A percentile compares a stretch with the other conserved stretches of the same genome.
phyloP scores from a whole-genome alignment of 495 filamentous ascomycete species.

The Cairneyella variabilis region DNA sequence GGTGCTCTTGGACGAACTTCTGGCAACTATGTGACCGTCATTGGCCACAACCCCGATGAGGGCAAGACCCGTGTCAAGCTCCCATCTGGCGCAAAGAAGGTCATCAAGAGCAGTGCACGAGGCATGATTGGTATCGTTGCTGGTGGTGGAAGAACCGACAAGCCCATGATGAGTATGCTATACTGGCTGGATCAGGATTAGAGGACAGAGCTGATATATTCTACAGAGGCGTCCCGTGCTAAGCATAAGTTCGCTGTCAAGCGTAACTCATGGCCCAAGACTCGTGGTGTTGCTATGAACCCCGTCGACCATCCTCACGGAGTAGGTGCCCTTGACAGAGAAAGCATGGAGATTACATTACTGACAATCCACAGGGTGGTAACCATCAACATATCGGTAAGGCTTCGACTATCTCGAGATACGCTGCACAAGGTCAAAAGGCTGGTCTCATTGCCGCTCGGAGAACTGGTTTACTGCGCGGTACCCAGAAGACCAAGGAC shows the following conservation, averaged over 20 bases:
- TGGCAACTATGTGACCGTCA: slow-evolving; percentile 98
- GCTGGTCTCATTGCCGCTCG: slow-evolving; percentile 99
- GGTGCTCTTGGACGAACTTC: slow-evolving; percentile 93
- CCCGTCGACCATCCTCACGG: slow-evolving; percentile 99
- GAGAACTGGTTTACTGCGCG: slow-evolving; percentile 97
- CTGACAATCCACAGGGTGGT: slow-evolving; percentile 61
- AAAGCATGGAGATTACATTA: background rate
- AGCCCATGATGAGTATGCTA: slow-evolving; percentile 83
- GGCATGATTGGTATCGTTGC: slow-evolving; percentile 99
- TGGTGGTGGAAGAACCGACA: slow-evolving; percentile 98
- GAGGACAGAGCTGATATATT: slow-evolving; percentile 15
- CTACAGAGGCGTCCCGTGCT: slow-evolving; percentile 86
- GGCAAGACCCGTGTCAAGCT: slow-evolving; percentile 99
- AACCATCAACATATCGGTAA: slow-evolving; percentile 99
- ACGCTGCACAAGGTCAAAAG: slow-evolving; percentile 98
- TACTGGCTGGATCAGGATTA: background rate
- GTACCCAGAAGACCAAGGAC: slow-evolving; percentile 99
- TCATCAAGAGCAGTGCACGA: slow-evolving; percentile 82
- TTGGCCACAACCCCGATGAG: slow-evolving; percentile 98
- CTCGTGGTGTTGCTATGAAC: slow-evolving; percentile 99
- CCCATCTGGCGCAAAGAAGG: slow-evolving; percentile 97
- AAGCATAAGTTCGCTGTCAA: slow-evolving; percentile 99
- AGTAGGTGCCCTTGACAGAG: slow-evolving; percentile 45
- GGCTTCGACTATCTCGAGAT: slow-evolving; percentile 97
- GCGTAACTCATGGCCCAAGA: slow-evolving; percentile 99